Percentiles rank a stretch among this genome's conserved stretches.
Evolutionary conservation across 768 basidiomycete genomes (phyloP).

Genomic region (Lyophyllum semitale): DNA sequence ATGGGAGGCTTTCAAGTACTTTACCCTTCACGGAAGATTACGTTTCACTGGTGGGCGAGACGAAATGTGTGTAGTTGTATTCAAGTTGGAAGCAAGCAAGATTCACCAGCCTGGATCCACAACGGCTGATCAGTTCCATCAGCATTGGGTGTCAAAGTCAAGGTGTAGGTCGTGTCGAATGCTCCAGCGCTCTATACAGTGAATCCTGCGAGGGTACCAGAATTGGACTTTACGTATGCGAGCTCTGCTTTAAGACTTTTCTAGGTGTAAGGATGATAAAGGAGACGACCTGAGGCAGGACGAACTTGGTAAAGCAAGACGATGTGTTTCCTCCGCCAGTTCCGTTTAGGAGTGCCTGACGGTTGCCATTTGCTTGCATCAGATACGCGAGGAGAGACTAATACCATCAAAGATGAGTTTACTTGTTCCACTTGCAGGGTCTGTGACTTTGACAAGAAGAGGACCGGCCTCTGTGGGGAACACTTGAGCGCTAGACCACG

Average conservation of each 20-base stretch:
- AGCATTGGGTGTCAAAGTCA: conserved; percentile 48
- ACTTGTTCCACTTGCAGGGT: conserved; percentile 40
- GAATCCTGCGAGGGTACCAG: conserved; percentile 49
- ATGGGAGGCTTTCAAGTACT: too few species aligned
- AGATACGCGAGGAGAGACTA: conserved; percentile 39
- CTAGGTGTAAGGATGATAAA: not conserved
- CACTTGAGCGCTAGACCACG: conserved; percentile 29
- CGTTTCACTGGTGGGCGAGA: conserved; percentile 18
- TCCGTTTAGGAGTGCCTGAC: conserved; percentile 42
- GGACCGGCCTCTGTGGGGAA: conserved; percentile 48
- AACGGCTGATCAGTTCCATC: conserved; percentile 49
- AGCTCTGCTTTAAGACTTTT: conserved; percentile 42
- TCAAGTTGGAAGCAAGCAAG: not conserved
- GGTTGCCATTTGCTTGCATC: conserved; percentile 33
- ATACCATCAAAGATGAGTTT: conserved; percentile 53
- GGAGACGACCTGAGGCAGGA: not conserved
- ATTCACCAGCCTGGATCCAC: conserved; percentile 42
- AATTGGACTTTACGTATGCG: conserved; percentile 45
- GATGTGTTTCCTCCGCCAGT: conserved; percentile 57
- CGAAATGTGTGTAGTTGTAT: not conserved
- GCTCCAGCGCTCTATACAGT: conserved; percentile 54
- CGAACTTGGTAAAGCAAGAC: conserved; percentile 41
- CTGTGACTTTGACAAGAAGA: conserved; percentile 40
- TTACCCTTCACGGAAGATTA: conserved; percentile 21
- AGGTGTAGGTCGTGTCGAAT: conserved; percentile 51